These are phyloP conservation scores for Pleurotus salmoneostramineus DNA, from an alignment of 768 basidiomycete genomes.

Conservation along the genomic window DNA sequence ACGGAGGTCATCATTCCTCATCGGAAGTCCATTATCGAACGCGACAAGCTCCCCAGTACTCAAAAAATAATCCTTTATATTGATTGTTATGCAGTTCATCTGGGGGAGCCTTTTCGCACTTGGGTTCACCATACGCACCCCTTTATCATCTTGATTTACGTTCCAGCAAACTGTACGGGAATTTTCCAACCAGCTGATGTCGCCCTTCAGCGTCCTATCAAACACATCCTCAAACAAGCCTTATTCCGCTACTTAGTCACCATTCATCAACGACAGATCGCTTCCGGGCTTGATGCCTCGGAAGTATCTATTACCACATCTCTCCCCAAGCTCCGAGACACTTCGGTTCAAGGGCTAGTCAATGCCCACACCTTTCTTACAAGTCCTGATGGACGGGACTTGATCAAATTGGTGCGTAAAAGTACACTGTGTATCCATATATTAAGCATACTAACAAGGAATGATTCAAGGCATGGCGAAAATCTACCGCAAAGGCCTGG, in stretches of 20 bases:
- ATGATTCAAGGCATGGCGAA: constrained; percentile 12
- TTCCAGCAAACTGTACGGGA: constrained; percentile 22
- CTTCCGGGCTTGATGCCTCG: constrained; percentile 11
- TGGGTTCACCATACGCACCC: constrained; percentile 14
- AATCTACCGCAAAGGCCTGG: constrained; percentile 12
- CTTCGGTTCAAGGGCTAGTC: constrained; percentile 15
- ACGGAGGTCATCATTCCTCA: constrained; percentile 8
- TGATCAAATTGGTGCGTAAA: constrained; percentile 14
- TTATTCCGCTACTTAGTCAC: constrained; percentile 13
- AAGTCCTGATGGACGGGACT: constrained; percentile 8
- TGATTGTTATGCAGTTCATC: constrained; percentile 25
- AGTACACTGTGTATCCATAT: not conserved
- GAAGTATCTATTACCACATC: constrained; percentile 15
- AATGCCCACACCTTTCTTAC: constrained; percentile 14
- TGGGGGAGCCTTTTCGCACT: constrained; percentile 16
- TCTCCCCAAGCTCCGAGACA: constrained; percentile 16
- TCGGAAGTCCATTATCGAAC: constrained; percentile 10
- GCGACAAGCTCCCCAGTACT: constrained; percentile 6
- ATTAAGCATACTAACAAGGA: not conserved
- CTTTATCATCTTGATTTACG: constrained; percentile 17
- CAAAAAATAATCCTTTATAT: constrained; percentile 18
- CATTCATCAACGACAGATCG: constrained; percentile 3
- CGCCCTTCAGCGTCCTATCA: constrained; percentile 22
- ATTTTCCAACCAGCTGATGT: constrained; percentile 25
- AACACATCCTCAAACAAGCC: constrained; percentile 17